Percentiles rank a stretch among this genome's conserved stretches.
Evolutionary conservation across 2,329 filamentous ascomycete genomes (phyloP).

Genomic region (Aspergillus clavatus): DNA sequence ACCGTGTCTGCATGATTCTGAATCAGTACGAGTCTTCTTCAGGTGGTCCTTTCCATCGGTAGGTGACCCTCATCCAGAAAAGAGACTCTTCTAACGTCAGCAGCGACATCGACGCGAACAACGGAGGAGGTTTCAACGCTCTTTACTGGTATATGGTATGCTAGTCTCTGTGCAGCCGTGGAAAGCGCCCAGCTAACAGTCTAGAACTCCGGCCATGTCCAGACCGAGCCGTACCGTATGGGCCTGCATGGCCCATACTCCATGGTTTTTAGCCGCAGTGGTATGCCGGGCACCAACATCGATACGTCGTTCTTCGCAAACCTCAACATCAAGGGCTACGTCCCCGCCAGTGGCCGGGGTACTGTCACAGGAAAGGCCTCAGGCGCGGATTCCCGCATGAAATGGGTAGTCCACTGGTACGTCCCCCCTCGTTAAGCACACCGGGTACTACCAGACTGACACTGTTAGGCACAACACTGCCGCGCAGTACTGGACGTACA

Average conservation of each 20-base stretch:
- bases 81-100: not conserved
- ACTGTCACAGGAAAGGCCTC: constrained; percentile 57
- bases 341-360: constrained; percentile 53
- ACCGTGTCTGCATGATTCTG: constrained; percentile 58
- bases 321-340: constrained; percentile 55
- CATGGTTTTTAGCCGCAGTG: constrained; percentile 56
- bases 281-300: constrained; percentile 47
- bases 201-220: constrained; percentile 58
- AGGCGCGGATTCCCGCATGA: constrained; percentile 50
- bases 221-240: constrained; percentile 58
- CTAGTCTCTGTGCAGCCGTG: too few species aligned
- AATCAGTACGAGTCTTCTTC: constrained; percentile 57
- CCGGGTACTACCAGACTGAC: too few species aligned
- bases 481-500: constrained; percentile 63
- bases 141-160: constrained; percentile 61
- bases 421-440: too few species aligned
- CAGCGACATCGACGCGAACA: constrained; percentile 61
- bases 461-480: constrained; percentile 53
- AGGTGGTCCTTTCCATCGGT: constrained; percentile 61
- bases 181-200: constrained; percentile 7
- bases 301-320: constrained; percentile 58
- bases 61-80: constrained; percentile 12
- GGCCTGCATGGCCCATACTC: constrained; percentile 64
- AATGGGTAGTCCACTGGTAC: constrained; percentile 60
- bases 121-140: constrained; percentile 53